Evolutionary conservation across 2,329 filamentous ascomycete genomes (phyloP).

Genomic region (Alternaria triticina): DNA sequence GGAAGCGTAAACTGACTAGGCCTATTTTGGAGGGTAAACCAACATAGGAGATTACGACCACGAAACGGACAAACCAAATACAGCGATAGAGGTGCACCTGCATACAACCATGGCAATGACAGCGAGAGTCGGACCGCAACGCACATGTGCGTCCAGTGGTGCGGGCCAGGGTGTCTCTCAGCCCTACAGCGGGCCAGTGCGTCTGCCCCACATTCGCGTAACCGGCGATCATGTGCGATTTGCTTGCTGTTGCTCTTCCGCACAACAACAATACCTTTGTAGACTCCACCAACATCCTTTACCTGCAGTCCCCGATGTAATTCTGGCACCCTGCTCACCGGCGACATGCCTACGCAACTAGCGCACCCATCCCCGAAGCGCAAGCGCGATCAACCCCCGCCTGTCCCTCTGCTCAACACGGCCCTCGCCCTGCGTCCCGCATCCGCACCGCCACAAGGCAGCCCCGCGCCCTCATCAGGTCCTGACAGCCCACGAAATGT

Average conservation of each 20-base stretch:
- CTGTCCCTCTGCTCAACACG: slow-evolving; percentile 41
- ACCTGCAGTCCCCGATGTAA: slow-evolving; percentile 36
- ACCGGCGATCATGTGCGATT: slow-evolving; percentile 19
- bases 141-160: slow-evolving; percentile 12
- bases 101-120: not conserved
- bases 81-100: not conserved
- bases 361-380: slow-evolving; percentile 48
- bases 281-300: slow-evolving; percentile 1
- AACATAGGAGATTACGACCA: not conserved
- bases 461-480: slow-evolving; percentile 29
- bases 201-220: slow-evolving; percentile 28
- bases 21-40: not conserved
- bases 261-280: slow-evolving; percentile 6
- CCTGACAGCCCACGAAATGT: slow-evolving; percentile 44
- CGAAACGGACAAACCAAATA: not conserved
- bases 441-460: slow-evolving; percentile 32
- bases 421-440: slow-evolving; percentile 38
- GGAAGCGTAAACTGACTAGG: slow-evolving; percentile 2
- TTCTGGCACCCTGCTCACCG: slow-evolving; percentile 14
- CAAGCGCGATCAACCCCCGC: slow-evolving; percentile 44
- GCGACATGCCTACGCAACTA: slow-evolving; percentile 45
- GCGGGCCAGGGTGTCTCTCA: slow-evolving; percentile 17
- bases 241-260: slow-evolving; percentile 4
- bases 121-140: slow-evolving; percentile 11
- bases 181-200: slow-evolving; percentile 28